Conservation (phyloP, 2,329 filamentous ascomycete genomes). For the Pseudocercospora macadamiae region DNA sequence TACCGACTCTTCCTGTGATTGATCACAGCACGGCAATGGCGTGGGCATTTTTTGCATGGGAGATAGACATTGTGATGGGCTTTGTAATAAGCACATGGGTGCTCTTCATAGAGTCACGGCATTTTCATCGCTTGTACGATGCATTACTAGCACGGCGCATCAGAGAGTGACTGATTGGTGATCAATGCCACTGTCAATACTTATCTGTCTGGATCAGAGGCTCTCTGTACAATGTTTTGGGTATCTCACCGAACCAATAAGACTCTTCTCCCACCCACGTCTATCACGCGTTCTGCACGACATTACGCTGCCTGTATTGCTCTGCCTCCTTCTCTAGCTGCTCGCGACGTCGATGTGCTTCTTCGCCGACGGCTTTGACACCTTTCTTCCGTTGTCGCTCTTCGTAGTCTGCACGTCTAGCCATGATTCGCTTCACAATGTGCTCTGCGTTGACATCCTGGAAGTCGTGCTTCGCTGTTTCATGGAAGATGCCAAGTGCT, state of each 20-base stretch:
- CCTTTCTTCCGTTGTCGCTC: constrained; percentile 89
- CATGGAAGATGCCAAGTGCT: constrained; percentile 78
- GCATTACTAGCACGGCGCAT: background rate
- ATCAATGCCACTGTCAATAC: background rate
- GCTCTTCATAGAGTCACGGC: too few species aligned
- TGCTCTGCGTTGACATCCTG: constrained; percentile 87
- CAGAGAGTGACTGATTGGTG: background rate
- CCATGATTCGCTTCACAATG: constrained; percentile 89
- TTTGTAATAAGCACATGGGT: too few species aligned
- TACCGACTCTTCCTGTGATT: too few species aligned
- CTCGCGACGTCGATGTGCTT: constrained; percentile 35
- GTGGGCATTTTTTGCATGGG: too few species aligned
- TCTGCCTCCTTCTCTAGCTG: constrained; percentile 9
- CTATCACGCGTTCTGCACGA: background rate
- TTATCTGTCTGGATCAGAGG: background rate
- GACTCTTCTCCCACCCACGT: background rate
- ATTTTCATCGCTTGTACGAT: too few species aligned
- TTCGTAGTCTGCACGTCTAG: constrained; percentile 84
- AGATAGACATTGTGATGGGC: too few species aligned
- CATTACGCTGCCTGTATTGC: background rate
- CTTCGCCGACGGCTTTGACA: constrained; percentile 78
- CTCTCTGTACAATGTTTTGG: background rate
- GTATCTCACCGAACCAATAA: background rate
- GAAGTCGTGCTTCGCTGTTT: constrained; percentile 78
- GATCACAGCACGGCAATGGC: too few species aligned